Percentiles rank a stretch among this genome's conserved stretches.
phyloP scores from a whole-genome alignment of 1,284 basidiomycete species.

The Trametes versicolor region DNA sequence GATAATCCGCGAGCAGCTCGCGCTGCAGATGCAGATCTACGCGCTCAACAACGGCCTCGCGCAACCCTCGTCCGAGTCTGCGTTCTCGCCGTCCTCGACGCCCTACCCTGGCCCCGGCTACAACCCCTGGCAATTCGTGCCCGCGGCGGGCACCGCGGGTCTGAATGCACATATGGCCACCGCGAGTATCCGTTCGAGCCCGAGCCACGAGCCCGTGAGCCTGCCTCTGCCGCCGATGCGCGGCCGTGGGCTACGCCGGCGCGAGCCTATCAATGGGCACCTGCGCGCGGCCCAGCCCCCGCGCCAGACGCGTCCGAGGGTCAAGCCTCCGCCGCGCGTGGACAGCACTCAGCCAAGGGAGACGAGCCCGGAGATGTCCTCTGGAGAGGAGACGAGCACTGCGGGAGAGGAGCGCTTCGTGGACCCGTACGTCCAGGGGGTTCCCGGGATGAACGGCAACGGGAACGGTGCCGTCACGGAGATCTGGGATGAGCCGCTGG shows the following conservation, averaged over 20 bases:
- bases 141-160: slow-evolving; percentile 48
- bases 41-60: slow-evolving; percentile 72
- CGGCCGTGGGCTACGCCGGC: slow-evolving; percentile 47
- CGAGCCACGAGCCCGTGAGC: slow-evolving; percentile 75
- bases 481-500: slow-evolving; percentile 24
- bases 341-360: slow-evolving; percentile 84
- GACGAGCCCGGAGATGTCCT: slow-evolving; percentile 77
- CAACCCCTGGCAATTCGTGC: slow-evolving; percentile 74
- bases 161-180: slow-evolving; percentile 45
- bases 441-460: slow-evolving; percentile 43
- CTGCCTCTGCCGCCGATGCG: slow-evolving; percentile 54
- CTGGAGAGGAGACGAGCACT: slow-evolving; percentile 58
- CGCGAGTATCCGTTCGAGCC: slow-evolving; percentile 76
- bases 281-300: slow-evolving; percentile 47
- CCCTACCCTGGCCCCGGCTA: slow-evolving; percentile 70
- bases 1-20: slow-evolving; percentile 71
- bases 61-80: slow-evolving; percentile 68
- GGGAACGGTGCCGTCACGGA: slow-evolving; percentile 4
- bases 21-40: slow-evolving; percentile 78
- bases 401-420: slow-evolving; percentile 64
- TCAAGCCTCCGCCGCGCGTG: slow-evolving; percentile 74
- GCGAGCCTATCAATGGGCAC: slow-evolving; percentile 47
- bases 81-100: slow-evolving; percentile 75
- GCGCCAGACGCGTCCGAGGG: slow-evolving; percentile 42
- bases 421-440: slow-evolving; percentile 49